phyloP scores from a whole-genome alignment of 2,329 filamentous ascomycete genomes.

The Diplodia scrobiculata region DNA sequence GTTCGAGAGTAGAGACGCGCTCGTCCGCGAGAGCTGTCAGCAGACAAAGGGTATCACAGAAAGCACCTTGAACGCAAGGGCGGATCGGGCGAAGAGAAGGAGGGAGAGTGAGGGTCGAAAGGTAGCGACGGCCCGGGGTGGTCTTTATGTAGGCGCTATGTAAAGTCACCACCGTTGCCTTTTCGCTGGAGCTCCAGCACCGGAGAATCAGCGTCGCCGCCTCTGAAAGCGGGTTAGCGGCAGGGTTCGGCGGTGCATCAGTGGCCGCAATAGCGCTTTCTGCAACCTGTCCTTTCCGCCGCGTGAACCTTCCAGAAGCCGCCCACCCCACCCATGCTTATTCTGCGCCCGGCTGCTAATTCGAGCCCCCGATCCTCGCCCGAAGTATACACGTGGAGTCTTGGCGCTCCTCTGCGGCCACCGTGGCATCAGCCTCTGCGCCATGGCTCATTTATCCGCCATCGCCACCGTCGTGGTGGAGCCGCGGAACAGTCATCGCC shows the following conservation, averaged over 20 bases:
- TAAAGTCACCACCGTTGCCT: conserved; percentile 30
- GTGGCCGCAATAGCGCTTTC: conserved; percentile 27
- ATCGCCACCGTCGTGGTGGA: conserved; percentile 8
- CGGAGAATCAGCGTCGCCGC: conserved; percentile 30
- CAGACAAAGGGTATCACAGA: conserved; percentile 25
- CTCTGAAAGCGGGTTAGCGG: conserved; percentile 23
- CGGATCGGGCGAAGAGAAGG: conserved; percentile 12
- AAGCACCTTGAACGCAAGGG: conserved; percentile 4
- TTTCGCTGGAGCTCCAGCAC: conserved; percentile 27
- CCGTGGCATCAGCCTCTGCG: conserved; percentile 12
- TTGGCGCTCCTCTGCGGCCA: conserved; percentile 15
- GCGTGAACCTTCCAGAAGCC: conserved; percentile 29
- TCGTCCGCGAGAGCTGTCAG: conserved; percentile 11
- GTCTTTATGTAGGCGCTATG: conserved; percentile 30
- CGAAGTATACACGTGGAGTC: conserved; percentile 23
- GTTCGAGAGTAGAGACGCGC: conserved; percentile 1
- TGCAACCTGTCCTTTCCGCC: conserved; percentile 29
- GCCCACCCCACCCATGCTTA: conserved; percentile 12
- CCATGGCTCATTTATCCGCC: conserved; percentile 3
- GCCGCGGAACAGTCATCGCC: conserved; percentile 17
- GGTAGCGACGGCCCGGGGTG: conserved; percentile 14
- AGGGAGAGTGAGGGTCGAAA: conserved; percentile 14
- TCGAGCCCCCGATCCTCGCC: conserved; percentile 4
- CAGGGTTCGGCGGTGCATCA: conserved; percentile 18
- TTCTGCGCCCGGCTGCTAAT: conserved; percentile 11